These are phyloP conservation scores for Aspergillus affinis DNA, from an alignment of 495 filamentous ascomycete species.

Conservation along the genomic window DNA sequence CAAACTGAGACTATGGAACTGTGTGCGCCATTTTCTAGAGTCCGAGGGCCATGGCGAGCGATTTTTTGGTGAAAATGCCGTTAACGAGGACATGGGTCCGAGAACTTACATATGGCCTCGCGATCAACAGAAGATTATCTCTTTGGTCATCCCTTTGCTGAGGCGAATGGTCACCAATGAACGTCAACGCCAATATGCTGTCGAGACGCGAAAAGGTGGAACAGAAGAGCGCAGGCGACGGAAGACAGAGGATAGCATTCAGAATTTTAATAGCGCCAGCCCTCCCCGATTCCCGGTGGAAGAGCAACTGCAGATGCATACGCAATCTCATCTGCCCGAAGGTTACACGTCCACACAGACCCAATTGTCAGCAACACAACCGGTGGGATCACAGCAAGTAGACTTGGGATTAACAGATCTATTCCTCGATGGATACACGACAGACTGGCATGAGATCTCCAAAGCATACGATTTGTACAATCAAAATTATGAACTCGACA, in stretches of 20 bases:
- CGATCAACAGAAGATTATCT: conserved; percentile 55
- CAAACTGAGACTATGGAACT: conserved; percentile 59
- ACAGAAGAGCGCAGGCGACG: conserved; percentile 42
- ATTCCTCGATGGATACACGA: conserved; percentile 38
- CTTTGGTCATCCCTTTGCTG: conserved; percentile 57
- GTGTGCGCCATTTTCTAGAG: conserved; percentile 58
- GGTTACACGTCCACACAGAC: conserved; percentile 29
- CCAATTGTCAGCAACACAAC: conserved; percentile 23
- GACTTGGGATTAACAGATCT: conserved; percentile 38
- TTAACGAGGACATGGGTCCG: conserved; percentile 42
- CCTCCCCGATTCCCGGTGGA: conserved; percentile 32
- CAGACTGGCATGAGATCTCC: conserved; percentile 39
- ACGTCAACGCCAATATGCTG: conserved; percentile 60
- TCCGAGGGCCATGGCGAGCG: conserved; percentile 54
- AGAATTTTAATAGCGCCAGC: conserved; percentile 25
- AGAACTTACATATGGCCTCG: conserved; percentile 57
- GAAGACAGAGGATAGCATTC: conserved; percentile 42
- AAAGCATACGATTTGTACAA: conserved; percentile 42
- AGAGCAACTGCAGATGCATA: conserved; percentile 37
- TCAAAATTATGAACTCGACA: conserved; percentile 42
- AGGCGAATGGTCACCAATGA: conserved; percentile 66
- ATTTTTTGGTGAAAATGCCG: conserved; percentile 52
- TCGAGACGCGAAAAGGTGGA: conserved; percentile 55
- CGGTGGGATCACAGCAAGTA: conserved; percentile 22
- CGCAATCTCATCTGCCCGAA: conserved; percentile 28